phyloP scores from a whole-genome alignment of 495 filamentous ascomycete genomes.

The Poronia punctata region DNA sequence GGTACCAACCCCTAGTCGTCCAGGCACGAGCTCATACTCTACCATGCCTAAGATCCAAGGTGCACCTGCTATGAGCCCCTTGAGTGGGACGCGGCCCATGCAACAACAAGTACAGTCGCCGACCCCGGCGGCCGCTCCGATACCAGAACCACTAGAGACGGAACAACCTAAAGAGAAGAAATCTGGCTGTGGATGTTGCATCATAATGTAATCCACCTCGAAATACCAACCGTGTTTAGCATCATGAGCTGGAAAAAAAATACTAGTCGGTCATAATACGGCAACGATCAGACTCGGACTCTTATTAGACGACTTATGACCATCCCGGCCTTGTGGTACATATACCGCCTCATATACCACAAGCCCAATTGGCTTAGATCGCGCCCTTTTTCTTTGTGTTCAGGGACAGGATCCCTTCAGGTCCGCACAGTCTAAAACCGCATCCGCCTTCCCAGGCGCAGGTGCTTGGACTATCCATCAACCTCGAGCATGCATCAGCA shows the following conservation, averaged over 20 bases:
- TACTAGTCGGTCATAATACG: background rate
- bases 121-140: constrained; percentile 17
- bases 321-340: constrained; percentile 10
- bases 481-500: background rate
- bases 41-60: constrained; percentile 52
- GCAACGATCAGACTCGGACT: constrained; percentile 17
- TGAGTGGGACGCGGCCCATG: constrained; percentile 30
- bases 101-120: constrained; percentile 19
- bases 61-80: constrained; percentile 29
- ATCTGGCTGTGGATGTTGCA: constrained; percentile 46
- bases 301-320: constrained; percentile 19
- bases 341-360: constrained; percentile 16
- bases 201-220: constrained; percentile 42
- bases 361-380: constrained; percentile 13
- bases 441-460: constrained; percentile 5
- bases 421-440: background rate
- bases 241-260: constrained; percentile 8
- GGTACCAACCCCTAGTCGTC: constrained; percentile 35
- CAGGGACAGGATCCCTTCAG: constrained; percentile 6
- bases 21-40: constrained; percentile 46
- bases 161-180: constrained; percentile 27
- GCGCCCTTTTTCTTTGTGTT: constrained; percentile 18
- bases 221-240: constrained; percentile 8
- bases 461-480: constrained; percentile 10
- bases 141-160: constrained; percentile 32